Base-by-base conservation (phyloP, 371 early-diverging fungal species). In the Rhizomucor miehei region DNA sequence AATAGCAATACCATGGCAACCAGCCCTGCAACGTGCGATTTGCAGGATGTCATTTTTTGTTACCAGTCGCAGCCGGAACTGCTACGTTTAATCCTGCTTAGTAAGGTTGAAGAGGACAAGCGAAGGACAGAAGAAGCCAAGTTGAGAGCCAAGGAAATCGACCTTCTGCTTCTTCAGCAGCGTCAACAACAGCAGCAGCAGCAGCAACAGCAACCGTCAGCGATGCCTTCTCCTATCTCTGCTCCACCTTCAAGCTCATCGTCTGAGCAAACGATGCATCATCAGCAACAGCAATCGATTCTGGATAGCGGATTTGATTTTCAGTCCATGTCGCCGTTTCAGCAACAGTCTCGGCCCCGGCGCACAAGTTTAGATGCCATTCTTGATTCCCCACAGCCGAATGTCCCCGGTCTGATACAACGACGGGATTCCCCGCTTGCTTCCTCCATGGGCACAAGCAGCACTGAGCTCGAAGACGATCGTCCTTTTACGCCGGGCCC, bases 41-140 rank as follows among this genome's bases (percentile, higher is more conserved):
- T 80, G 11, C 76, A 77, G 49, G 73, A 76, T n/a, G 65, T 81
- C 57, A 56, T 81, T 24, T 61, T 75, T 8, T 69, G 69, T 17
- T 81, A 74, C 44, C 59, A 66, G 20, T 60, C 65, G 3, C 77
- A 81, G 56, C 81, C 81, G 13, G 81, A 81, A 25, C 66, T 81
- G 19, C 62, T 81, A 2, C 72, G 75, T 21, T 36, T 81, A 46
- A 81, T 81, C 29, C 59, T 81, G 39, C 55, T 66, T 4, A 72
- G 77, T 52, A 81, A 77, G 59, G 65, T 76, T 6, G 78, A 81
- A 52, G 81, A 81, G 57, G 81, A 81, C 46, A 72, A 76, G 39
- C 76, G 81, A 21, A 66, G 69, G 11, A 56, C 64, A 11, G 64
- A 63, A 56, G 64, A 63, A 61, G 77, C 81, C 2, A 70, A 71